Conservation (phyloP, 2,329 filamentous ascomycete genomes). For the Beauveria varroae region DNA sequence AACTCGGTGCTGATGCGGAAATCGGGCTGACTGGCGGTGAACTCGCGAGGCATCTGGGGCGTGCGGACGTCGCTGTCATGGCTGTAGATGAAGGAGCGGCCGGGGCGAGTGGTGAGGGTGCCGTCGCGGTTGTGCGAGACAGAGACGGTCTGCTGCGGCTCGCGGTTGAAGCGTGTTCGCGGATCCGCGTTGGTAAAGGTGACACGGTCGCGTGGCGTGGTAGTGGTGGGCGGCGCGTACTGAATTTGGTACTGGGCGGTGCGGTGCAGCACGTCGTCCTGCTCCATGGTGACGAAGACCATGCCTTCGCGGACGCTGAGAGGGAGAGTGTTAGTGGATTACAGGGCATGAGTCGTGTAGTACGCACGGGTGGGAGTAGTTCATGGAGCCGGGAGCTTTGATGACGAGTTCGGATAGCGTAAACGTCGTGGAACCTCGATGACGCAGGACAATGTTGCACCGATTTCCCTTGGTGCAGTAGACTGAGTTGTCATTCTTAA, state of each 20-base stretch:
- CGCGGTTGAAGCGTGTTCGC: slow-evolving; percentile 11
- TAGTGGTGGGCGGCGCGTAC: slow-evolving; percentile 34
- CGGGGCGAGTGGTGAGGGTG: slow-evolving; percentile 38
- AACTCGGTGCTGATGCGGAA: slow-evolving; percentile 53
- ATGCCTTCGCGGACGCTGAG: slow-evolving; percentile 79
- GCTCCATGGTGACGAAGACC: slow-evolving; percentile 83
- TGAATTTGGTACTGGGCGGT: slow-evolving; percentile 71
- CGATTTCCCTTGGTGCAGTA: slow-evolving; percentile 85
- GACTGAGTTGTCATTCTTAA: slow-evolving; percentile 73
- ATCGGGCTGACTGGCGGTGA: slow-evolving; percentile 37
- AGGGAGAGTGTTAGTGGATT: slow-evolving; percentile 13
- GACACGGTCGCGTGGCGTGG: background rate
- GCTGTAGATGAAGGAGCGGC: slow-evolving; percentile 37
- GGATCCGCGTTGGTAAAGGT: background rate
- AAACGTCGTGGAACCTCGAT: slow-evolving; percentile 74
- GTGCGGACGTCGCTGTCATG: slow-evolving; percentile 35
- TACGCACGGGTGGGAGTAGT: slow-evolving; percentile 81
- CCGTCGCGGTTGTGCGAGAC: slow-evolving; percentile 47
- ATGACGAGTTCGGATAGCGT: slow-evolving; percentile 80
- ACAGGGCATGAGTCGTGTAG: background rate
- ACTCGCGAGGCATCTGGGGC: slow-evolving; percentile 51
- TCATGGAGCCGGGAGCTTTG: slow-evolving; percentile 65
- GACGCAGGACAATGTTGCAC: slow-evolving; percentile 80
- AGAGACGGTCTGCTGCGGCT: slow-evolving; percentile 36
- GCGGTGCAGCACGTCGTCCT: slow-evolving; percentile 64